Base-by-base conservation (phyloP, 176 grass and related monocot species). In the Cenchrus purpureus region DNA sequence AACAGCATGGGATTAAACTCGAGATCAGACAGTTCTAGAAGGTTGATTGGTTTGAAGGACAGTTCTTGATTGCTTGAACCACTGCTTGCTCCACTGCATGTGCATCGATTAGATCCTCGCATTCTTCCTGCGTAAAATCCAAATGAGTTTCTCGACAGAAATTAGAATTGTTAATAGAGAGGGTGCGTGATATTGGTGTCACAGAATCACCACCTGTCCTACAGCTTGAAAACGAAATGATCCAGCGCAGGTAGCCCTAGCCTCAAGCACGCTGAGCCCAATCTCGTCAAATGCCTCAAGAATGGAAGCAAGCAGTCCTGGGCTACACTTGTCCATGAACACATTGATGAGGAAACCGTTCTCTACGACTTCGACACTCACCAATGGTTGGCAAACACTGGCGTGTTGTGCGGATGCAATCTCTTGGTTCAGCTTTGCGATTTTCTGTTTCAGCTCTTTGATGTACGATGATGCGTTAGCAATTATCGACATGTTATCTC, bases 391-490 rank as follows among this genome's bases (percentile, higher is more conserved):
- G 73, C n/a, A 55, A 71, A 79, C 32, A n/a, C 42, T 73, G 7
- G 25, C 19, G 14, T 76, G 73, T 49, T 87, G 79, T 4, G 73
- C 56, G 10, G 80, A 81, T 22, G 61, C 67, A 4, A 90, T 82
- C 76, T 92, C 89, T 79, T 92, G 87, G 69, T 89, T 94, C 52
- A 97, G 70, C 75, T 61, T 87, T 6, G 52, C 82, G 19, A 94
- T 88, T 72, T 95, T 97, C 73, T 97, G 77, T 85, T 90, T 93
- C 86, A 97, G 77, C 57, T 91, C 89, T 88, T 89, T 79, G 43
- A 97, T 97, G 66, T 97, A 95, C 25, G 86, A 81, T 6, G 95
- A 80, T 34, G 95, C 95, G 57, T 97, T 90, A 44, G 91, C 44
- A 42, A 97, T 83, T 65, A 97, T 94, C 1, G 95, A 94, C 49